Evolutionary conservation across 148 eudicot species (phyloP).

Genomic region (Simmondsia chinensis): DNA sequence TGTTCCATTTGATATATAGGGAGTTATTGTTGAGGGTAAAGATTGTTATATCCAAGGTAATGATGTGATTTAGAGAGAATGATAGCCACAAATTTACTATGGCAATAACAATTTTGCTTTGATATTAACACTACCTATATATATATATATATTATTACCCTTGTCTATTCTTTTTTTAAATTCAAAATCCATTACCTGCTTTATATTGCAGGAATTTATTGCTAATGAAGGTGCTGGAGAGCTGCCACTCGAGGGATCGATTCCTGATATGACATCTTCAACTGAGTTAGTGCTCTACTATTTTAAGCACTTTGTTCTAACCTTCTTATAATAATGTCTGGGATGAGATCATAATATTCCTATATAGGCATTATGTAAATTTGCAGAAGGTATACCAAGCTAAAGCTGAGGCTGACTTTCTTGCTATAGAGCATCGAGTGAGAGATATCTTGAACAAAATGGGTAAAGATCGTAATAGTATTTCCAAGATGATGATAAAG

Average conservation of each 20-base stretch:
- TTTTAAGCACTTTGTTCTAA: background rate
- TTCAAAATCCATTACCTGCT: background rate
- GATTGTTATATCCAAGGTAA: too few relatives aligned
- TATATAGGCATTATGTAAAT: conserved; percentile 67
- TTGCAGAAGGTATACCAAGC: conserved; percentile 93
- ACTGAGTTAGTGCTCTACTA: conserved; percentile 56
- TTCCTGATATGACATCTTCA: conserved; percentile 98
- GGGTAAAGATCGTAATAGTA: conserved; percentile 74
- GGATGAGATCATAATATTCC: background rate
- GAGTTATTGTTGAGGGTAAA: too few relatives aligned
- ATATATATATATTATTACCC: conserved; percentile 1
- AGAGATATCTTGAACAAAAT: conserved; percentile 60
- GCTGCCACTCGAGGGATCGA: conserved; percentile 93
- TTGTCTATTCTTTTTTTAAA: background rate
- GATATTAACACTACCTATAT: too few relatives aligned
- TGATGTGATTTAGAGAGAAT: too few relatives aligned
- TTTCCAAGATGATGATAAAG: conserved; percentile 57
- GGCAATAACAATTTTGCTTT: too few relatives aligned
- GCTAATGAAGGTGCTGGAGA: conserved; percentile 88
- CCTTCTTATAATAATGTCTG: conserved; percentile 1
- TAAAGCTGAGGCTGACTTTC: conserved; percentile 88
- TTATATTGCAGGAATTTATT: conserved; percentile 61
- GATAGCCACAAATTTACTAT: too few relatives aligned
- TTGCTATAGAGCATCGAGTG: conserved; percentile 56
- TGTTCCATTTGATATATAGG: too few relatives aligned